Base-by-base conservation (phyloP, 768 basidiomycete genomes). In the Agaricus subrufescens region DNA sequence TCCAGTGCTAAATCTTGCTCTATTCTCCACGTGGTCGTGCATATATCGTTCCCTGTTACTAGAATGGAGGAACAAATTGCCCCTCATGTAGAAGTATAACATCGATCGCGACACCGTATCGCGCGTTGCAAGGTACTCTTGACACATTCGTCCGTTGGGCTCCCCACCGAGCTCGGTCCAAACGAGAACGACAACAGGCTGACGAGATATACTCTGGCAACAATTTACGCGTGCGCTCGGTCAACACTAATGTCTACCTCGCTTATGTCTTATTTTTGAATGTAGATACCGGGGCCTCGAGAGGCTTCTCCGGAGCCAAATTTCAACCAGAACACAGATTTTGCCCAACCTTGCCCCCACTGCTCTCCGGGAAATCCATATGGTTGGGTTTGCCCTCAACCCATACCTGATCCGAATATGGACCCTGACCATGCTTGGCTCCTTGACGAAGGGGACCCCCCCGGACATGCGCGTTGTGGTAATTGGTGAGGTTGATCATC, bases 31-130 rank as follows among this genome's bases (percentile, higher is more conserved):
- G 12, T 30, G 14, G 29, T 8, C 45, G 7, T 45, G 27, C 45
- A 43, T 57, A 57, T 46, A 60, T 45, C 52, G 44, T 58, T 57
- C 47, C 60, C 11, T 55, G 54, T 47, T 56, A 34, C 40, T 37
- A 93, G 90, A 93, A 93, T 62, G 88, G 89, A 37, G 91, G 91
- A 52, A 86, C 87, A 19, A 89, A 83, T 62, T 94, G 91, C 66
- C 91, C 91, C 12, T 84, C 87, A 5, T 94, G 91, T 63, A 85
- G 91, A 53, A 79, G 83, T 26, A 61, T 75, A n/a, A 85, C 89
- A 12, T 85, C 78, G 26, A 75, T 78, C 25, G 89, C 89, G 38
- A 78, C 80, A 2, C 87, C 87, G 19, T 92, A 87, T 57, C 84
- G 91, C 29, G 79, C 82, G 2, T 69, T 94, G 12, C 87, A 94